Percentiles rank a stretch among this genome's conserved stretches.
Evolutionary conservation across 2,329 filamentous ascomycete species (phyloP).

Genomic region (Colletotrichum acutatum): DNA sequence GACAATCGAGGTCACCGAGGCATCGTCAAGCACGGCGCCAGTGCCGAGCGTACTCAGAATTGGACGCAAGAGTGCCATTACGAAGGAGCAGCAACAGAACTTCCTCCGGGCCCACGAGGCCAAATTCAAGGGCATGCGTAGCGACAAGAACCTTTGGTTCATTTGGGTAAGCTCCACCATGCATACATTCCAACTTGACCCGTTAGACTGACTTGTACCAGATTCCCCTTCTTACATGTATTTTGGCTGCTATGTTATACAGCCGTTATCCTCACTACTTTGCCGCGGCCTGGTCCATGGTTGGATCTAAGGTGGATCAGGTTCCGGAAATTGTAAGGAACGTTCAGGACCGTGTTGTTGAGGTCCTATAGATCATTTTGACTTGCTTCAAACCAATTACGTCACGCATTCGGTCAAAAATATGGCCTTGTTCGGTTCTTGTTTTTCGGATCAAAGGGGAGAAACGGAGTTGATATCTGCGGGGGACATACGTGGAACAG

Average conservation of each 20-base stretch:
- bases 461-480: conserved; percentile 31
- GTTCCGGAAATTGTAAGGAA: conserved; percentile 30
- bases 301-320: conserved; percentile 31
- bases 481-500: conserved; percentile 13
- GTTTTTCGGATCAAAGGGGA: conserved; percentile 19
- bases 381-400: background rate
- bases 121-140: conserved; percentile 71
- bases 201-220: conserved; percentile 42
- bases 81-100: conserved; percentile 73
- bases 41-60: conserved; percentile 63
- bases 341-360: conserved; percentile 40
- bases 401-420: background rate
- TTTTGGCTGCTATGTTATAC: conserved; percentile 62
- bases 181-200: too few species aligned
- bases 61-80: conserved; percentile 71
- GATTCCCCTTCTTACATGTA: conserved; percentile 62
- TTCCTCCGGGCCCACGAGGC: conserved; percentile 69
- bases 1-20: conserved; percentile 49
- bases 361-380: conserved; percentile 35
- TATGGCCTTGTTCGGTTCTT: conserved; percentile 7
- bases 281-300: conserved; percentile 31
- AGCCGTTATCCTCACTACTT: conserved; percentile 62
- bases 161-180: conserved; percentile 66
- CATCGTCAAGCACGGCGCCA: conserved; percentile 35
- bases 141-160: conserved; percentile 74